phyloP scores from a whole-genome alignment of 73 alveolate species.

The Blepharisma japonicum region DNA sequence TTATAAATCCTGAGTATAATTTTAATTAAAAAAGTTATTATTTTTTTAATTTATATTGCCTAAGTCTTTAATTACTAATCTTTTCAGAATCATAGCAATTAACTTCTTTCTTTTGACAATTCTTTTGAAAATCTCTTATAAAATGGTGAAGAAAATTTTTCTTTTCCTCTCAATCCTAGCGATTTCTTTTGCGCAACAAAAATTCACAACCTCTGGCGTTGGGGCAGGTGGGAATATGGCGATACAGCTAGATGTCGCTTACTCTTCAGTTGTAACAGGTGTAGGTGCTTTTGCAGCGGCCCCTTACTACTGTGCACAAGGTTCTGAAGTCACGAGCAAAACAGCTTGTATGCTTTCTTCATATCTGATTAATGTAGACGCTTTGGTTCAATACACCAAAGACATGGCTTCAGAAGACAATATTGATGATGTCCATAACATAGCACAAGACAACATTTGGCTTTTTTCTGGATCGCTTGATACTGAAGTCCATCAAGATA shows the following conservation, averaged over 20 bases:
- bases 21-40: too few relatives aligned
- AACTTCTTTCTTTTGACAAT: too few relatives aligned
- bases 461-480: not conserved
- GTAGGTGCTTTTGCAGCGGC: conserved; percentile 55
- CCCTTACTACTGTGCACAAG: conserved; percentile 60
- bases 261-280: conserved; percentile 40
- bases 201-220: conserved; percentile 45
- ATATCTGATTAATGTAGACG: not conserved
- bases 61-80: too few relatives aligned
- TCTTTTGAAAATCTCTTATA: too few relatives aligned
- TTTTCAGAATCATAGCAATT: too few relatives aligned
- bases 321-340: not conserved
- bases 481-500: not conserved
- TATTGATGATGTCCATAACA: not conserved
- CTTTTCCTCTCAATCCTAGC: too few relatives aligned
- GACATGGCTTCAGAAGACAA: not conserved
- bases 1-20: too few relatives aligned
- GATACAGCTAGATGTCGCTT: conserved; percentile 50
- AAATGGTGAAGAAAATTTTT: too few relatives aligned
- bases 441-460: not conserved
- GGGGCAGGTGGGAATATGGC: conserved; percentile 58
- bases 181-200: not conserved
- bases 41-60: too few relatives aligned
- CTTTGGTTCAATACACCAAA: not conserved
- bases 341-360: not conserved